Evolutionary conservation across 345 rosid species (phyloP).

Genomic region (Hypericum androsaemum): DNA sequence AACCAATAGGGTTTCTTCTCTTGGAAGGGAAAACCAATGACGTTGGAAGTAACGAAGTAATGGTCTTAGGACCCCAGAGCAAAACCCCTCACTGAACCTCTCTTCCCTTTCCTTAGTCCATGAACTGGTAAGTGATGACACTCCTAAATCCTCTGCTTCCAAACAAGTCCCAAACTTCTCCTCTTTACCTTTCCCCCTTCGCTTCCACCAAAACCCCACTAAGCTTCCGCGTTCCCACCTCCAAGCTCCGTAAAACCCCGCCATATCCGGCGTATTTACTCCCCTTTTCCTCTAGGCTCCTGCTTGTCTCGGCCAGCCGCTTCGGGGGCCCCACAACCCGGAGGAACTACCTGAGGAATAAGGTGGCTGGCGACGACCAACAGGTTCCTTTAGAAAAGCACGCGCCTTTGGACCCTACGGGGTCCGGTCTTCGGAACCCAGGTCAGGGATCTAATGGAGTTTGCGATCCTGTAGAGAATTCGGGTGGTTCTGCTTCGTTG

Average conservation of each 20-base stretch:
- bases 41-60: no score
- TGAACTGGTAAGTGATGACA: constrained; percentile 5
- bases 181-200: constrained; percentile 14
- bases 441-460: constrained; percentile 8
- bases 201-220: constrained; percentile 20
- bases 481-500: constrained; percentile 38
- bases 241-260: constrained; percentile 17
- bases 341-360: constrained; percentile 60
- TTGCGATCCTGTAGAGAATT: constrained; percentile 9
- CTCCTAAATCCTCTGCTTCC: constrained; percentile 23
- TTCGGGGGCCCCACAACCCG: constrained; percentile 44
- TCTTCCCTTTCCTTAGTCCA: constrained; percentile 1
- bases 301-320: constrained; percentile 43
- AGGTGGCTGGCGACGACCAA: constrained; percentile 34
- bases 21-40: no score
- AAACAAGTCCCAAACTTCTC: constrained; percentile 12
- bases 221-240: constrained; percentile 14
- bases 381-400: constrained; percentile 39
- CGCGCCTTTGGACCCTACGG: constrained; percentile 15
- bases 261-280: constrained; percentile 15
- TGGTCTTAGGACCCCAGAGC: no score
- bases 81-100: no score
- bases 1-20: no score
- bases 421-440: constrained; percentile 21
- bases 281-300: constrained; percentile 8